Conservation (phyloP, 148 eudicot genomes). For the Spergularia bocconei region DNA sequence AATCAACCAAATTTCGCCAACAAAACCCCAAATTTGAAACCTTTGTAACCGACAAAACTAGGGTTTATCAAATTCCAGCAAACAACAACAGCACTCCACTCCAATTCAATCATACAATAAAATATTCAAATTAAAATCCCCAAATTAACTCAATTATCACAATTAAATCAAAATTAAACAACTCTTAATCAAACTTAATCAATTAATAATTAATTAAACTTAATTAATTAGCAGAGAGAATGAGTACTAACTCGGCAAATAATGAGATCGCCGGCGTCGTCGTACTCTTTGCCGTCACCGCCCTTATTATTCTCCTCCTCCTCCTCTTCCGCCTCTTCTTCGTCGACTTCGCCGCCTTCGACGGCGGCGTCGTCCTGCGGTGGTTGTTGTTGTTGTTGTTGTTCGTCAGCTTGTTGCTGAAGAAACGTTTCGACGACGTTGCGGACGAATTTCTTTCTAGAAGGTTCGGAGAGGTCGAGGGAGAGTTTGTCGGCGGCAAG, state of each 20-base stretch:
- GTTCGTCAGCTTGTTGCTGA: slow-evolving; percentile 27
- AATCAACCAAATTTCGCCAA: neutral
- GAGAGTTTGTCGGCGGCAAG: slow-evolving; percentile 61
- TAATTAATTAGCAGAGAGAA: neutral
- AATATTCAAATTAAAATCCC: too few species aligned
- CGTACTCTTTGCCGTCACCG: slow-evolving; percentile 56
- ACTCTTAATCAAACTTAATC: neutral
- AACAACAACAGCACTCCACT: too few species aligned
- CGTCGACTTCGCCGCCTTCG: slow-evolving; percentile 19
- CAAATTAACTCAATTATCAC: neutral
- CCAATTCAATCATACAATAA: too few species aligned
- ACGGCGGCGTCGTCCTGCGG: slow-evolving; percentile 14
- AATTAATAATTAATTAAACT: neutral
- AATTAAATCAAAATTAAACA: neutral
- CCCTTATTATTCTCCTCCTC: slow-evolving; percentile 28
- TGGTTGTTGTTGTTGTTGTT: slow-evolving; percentile 14
- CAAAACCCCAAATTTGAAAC: too few species aligned
- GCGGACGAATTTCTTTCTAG: slow-evolving; percentile 60
- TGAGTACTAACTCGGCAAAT: slow-evolving; percentile 56
- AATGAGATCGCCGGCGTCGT: slow-evolving; percentile 84
- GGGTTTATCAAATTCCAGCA: neutral
- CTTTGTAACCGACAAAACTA: neutral
- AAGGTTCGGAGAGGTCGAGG: slow-evolving; percentile 62
- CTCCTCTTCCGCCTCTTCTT: slow-evolving; percentile 37
- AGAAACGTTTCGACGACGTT: slow-evolving; percentile 65